Conservation (phyloP, 768 basidiomycete genomes). For the Leccinum aurantiacum region DNA sequence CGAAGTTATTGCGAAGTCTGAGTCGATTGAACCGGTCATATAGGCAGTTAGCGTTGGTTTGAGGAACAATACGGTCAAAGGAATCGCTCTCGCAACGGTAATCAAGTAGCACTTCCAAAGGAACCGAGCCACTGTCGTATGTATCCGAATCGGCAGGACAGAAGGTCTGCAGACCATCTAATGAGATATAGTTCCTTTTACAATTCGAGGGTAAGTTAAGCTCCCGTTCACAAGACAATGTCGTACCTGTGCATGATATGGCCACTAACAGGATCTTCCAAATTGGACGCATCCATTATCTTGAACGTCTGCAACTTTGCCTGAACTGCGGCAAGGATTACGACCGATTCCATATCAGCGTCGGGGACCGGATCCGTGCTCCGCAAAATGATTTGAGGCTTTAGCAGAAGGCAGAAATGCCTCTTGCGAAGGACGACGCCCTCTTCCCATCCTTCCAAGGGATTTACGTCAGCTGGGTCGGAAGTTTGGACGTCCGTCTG, state of each 20-base stretch:
- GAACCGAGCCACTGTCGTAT: slow-evolving; percentile 60
- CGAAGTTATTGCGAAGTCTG: slow-evolving; percentile 71
- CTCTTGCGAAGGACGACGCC: slow-evolving; percentile 68
- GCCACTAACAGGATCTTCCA: slow-evolving; percentile 81
- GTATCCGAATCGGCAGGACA: slow-evolving; percentile 54
- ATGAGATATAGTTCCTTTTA: slow-evolving; percentile 68
- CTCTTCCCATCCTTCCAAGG: slow-evolving; percentile 70
- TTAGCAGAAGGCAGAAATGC: slow-evolving; percentile 83
- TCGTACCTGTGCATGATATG: slow-evolving; percentile 80
- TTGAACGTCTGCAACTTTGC: slow-evolving; percentile 75
- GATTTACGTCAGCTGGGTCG: slow-evolving; percentile 45
- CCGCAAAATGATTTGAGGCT: slow-evolving; percentile 84
- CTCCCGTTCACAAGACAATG: neutral
- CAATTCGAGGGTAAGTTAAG: slow-evolving; percentile 4
- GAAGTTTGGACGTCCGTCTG: slow-evolving; percentile 29
- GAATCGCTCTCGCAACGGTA: slow-evolving; percentile 74
- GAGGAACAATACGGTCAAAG: slow-evolving; percentile 89
- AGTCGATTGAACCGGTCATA: slow-evolving; percentile 96
- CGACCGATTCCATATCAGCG: slow-evolving; percentile 49
- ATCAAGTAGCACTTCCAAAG: slow-evolving; percentile 90
- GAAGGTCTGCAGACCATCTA: slow-evolving; percentile 87
- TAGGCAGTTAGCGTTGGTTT: slow-evolving; percentile 80
- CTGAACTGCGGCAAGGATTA: slow-evolving; percentile 77
- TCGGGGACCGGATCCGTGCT: slow-evolving; percentile 46
- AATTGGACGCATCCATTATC: slow-evolving; percentile 77